Conservation (phyloP, 2,329 filamentous ascomycete genomes). For the Phyllosticta ampelicida region DNA sequence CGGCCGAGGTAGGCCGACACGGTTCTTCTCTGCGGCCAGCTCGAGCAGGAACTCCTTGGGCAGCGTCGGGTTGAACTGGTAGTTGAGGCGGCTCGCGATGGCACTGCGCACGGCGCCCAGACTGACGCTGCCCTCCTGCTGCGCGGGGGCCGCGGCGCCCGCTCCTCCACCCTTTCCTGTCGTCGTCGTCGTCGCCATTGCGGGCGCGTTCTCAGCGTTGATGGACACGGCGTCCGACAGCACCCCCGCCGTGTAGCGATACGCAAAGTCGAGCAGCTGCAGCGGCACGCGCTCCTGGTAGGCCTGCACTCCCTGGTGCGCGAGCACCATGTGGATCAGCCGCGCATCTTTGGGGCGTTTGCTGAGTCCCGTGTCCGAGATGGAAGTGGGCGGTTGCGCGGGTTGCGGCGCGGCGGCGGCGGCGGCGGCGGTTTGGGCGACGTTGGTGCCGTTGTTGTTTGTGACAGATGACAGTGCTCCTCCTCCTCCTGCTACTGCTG, state of each 20-base stretch:
- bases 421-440: conserved; percentile 11
- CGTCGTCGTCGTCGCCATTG: conserved; percentile 4
- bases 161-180: conserved; percentile 16
- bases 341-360: conserved; percentile 65
- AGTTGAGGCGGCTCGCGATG: conserved; percentile 56
- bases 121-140: conserved; percentile 43
- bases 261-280: conserved; percentile 75
- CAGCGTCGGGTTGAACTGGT: conserved; percentile 54
- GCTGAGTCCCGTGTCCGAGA: conserved; percentile 21
- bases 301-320: conserved; percentile 64
- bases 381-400: conserved; percentile 23
- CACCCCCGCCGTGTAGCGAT: conserved; percentile 65
- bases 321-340: conserved; percentile 68
- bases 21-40: conserved; percentile 61
- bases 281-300: conserved; percentile 77
- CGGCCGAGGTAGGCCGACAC: conserved; percentile 49
- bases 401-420: conserved; percentile 18
- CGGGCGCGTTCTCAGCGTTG: conserved; percentile 8
- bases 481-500: too few species aligned
- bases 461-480: too few species aligned
- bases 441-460: neutral
- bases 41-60: conserved; percentile 69
- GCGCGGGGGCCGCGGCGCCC: conserved; percentile 14
- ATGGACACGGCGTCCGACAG: conserved; percentile 55
- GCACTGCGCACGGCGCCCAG: conserved; percentile 62